Conservation (phyloP, 2,329 filamentous ascomycete species). For the Fonsecaea nubica region DNA sequence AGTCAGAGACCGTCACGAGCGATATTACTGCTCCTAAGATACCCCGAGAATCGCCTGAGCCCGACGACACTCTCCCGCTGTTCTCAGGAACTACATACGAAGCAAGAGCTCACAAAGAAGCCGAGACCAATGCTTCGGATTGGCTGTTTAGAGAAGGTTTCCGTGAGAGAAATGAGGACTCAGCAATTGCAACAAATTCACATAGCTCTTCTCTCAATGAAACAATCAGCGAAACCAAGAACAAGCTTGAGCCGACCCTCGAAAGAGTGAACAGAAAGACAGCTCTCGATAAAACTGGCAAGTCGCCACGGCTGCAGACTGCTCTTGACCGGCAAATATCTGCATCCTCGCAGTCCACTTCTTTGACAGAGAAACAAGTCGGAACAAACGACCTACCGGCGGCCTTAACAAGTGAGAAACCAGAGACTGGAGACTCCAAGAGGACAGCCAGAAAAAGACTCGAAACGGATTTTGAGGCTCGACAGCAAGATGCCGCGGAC, state of each 20-base stretch:
- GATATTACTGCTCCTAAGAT: slow-evolving; percentile 9
- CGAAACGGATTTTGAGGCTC: slow-evolving; percentile 39
- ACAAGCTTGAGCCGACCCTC: slow-evolving; percentile 31
- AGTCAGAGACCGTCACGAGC: neutral
- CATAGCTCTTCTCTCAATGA: neutral
- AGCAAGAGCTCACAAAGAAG: slow-evolving; percentile 15
- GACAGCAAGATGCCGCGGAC: slow-evolving; percentile 27
- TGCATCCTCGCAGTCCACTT: neutral
- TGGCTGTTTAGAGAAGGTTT: slow-evolving; percentile 37
- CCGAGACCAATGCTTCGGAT: slow-evolving; percentile 6
- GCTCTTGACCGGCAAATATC: slow-evolving; percentile 28
- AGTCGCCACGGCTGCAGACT: slow-evolving; percentile 19
- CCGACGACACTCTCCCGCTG: slow-evolving; percentile 34
- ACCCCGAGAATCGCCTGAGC: slow-evolving; percentile 28
- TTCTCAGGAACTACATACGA: slow-evolving; percentile 41
- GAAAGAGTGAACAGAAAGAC: slow-evolving; percentile 26
- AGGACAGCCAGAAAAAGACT: slow-evolving; percentile 31
- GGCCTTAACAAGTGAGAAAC: neutral
- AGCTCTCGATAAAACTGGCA: slow-evolving; percentile 1
- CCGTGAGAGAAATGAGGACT: neutral
- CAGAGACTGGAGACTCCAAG: neutral
- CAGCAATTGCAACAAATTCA: neutral
- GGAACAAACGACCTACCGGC: neutral
- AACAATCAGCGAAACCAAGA: neutral
- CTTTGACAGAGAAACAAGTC: slow-evolving; percentile 1